phyloP scores from a whole-genome alignment of 164 flowering plant species.

The grape (Vitis vinifera) region ASM3070453v1 NC_081816.1:24333501-24334000 shows the following conservation, averaged over 20 bases:
- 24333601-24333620: background rate
- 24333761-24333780: no score
- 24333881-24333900: slow-evolving; percentile 6
- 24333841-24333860: background rate
- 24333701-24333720: background rate
- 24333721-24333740: background rate
- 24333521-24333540: background rate
- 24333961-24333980: background rate
- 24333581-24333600: no score
- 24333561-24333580: background rate
- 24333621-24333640: slow-evolving; percentile 18
- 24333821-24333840: no score
- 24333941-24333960: background rate
- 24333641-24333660: slow-evolving; percentile 39
- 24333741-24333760: background rate
- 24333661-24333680: slow-evolving; percentile 1
- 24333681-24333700: slow-evolving; percentile 19
- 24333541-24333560: background rate
- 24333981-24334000: no score
- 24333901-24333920: slow-evolving; percentile 12
- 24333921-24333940: slow-evolving; percentile 11
- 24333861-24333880: slow-evolving; percentile 1
- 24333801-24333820: no score
- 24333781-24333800: no score
- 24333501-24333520: slow-evolving; percentile 23